Conservation (phyloP, 2,329 filamentous ascomycete genomes). For the Phyllosticta ampelicida region DNA sequence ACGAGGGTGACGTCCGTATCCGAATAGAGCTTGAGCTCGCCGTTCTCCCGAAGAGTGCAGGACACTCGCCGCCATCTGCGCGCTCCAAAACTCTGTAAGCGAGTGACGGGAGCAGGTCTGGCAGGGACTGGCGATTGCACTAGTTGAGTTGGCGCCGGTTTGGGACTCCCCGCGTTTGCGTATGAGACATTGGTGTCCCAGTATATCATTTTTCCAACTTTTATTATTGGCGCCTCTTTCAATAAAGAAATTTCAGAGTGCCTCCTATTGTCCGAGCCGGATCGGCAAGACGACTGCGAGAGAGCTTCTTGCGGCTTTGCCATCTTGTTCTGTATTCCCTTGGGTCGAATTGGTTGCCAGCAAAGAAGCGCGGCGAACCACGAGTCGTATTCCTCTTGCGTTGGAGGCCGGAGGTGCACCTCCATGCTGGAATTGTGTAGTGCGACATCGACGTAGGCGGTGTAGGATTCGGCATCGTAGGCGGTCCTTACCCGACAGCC, state of each 20-base stretch:
- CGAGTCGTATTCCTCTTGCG: slow-evolving; percentile 57
- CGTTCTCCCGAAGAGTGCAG: slow-evolving; percentile 89
- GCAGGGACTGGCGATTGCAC: slow-evolving; percentile 11
- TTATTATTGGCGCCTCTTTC: slow-evolving; percentile 79
- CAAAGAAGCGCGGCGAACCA: slow-evolving; percentile 74
- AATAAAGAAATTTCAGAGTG: slow-evolving; percentile 41
- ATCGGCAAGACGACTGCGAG: slow-evolving; percentile 20
- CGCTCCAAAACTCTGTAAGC: slow-evolving; percentile 46
- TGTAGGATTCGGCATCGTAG: slow-evolving; percentile 37
- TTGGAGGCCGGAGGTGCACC: slow-evolving; percentile 54
- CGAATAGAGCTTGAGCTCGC: slow-evolving; percentile 80
- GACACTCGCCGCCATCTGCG: slow-evolving; percentile 80
- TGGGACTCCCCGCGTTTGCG: slow-evolving; percentile 28
- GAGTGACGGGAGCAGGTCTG: slow-evolving; percentile 29
- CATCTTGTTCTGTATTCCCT: slow-evolving; percentile 44
- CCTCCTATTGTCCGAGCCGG: slow-evolving; percentile 32
- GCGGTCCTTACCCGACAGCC: slow-evolving; percentile 56
- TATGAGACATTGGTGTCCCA: slow-evolving; percentile 64
- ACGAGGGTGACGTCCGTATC: slow-evolving; percentile 75
- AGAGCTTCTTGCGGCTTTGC: slow-evolving; percentile 37
- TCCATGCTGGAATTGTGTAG: slow-evolving; percentile 46
- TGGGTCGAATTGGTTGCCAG: slow-evolving; percentile 65
- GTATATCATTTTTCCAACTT: slow-evolving; percentile 59
- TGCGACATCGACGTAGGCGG: slow-evolving; percentile 42
- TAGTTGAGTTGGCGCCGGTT: background rate